Conservation (phyloP, 352 stramenopile genomes). For the Phytophthora idaei region DNA sequence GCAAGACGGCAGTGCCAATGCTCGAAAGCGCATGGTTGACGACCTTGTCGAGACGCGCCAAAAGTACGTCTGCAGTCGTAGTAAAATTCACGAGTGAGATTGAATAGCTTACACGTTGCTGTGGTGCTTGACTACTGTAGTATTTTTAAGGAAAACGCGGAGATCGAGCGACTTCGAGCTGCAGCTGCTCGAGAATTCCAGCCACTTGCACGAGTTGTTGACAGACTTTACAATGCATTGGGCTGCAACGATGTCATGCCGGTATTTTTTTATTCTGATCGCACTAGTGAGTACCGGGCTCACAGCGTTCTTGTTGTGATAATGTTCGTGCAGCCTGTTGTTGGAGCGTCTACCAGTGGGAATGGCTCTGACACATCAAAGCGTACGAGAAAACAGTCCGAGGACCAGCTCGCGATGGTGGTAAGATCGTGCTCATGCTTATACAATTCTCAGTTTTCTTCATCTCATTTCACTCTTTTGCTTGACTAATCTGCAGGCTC, state of each 20-base stretch:
- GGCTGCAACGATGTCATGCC: slow-evolving; percentile 84
- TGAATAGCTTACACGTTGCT: background rate
- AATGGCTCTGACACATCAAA: slow-evolving; percentile 46
- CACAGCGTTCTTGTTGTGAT: background rate
- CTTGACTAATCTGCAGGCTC: slow-evolving; percentile 40
- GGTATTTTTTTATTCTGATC: slow-evolving; percentile 24
- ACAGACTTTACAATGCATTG: slow-evolving; percentile 78
- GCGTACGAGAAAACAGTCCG: slow-evolving; percentile 63
- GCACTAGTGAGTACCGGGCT: background rate
- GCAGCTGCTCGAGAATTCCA: slow-evolving; percentile 71
- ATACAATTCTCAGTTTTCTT: background rate
- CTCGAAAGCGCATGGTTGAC: slow-evolving; percentile 75
- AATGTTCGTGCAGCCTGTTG: slow-evolving; percentile 22
- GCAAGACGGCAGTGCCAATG: slow-evolving; percentile 69
- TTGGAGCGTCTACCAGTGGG: slow-evolving; percentile 30
- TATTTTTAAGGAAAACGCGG: slow-evolving; percentile 78
- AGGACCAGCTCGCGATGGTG: slow-evolving; percentile 80
- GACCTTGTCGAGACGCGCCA: slow-evolving; percentile 73
- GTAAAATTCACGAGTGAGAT: background rate
- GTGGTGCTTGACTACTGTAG: slow-evolving; percentile 25
- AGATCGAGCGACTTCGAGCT: slow-evolving; percentile 70
- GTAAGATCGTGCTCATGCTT: slow-evolving; percentile 23
- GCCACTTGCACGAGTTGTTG: slow-evolving; percentile 69
- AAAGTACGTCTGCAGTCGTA: slow-evolving; percentile 40
- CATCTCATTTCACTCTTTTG: background rate